Base-by-base conservation (phyloP, 2,329 filamentous ascomycete species). In the Fusarium nelsonii region DNA sequence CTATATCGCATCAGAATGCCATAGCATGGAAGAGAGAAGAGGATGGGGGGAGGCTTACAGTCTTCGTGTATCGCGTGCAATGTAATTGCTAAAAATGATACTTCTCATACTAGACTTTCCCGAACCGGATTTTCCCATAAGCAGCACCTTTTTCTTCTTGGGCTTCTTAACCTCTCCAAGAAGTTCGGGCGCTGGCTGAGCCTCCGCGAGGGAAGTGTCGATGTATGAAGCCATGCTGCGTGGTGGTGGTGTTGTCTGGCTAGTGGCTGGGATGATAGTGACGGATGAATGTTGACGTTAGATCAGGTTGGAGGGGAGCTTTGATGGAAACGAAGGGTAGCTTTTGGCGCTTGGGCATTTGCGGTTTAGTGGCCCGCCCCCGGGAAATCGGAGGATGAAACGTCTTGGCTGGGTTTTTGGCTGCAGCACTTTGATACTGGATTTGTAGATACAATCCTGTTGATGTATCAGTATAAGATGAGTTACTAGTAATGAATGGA, bases 41-140 rank as follows among this genome's bases (percentile, higher is more conserved):
- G 2, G 3, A 10, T 20, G 10, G 18, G 15, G 44, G 16, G 10
- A n/a, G 4, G 49, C 85, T 78, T 75, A 87, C 85, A 99, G 84
- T 61, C 96, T 86, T 39, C 96, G 88, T 8, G 97, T 97, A 80
- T 99, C 96, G 77, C 97, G 94, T 58, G 96, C 96, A 70, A 98
- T 94, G 79, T 97, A 98, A 81, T 98, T 98, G 84, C 93, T 97
- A 82, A 99, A 99, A 79, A 99, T 97, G 77, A 99, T 98, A 76
- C 92, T 96, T 69, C 96, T 89, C 96, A 99, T 99, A 58, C 94
- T 97, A 41, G 94, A 97, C 82, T 99, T 99, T 57, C 96, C 96
- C 0, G 95, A 97, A 56, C 96, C 96, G 68, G 93, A 97, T 84
- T 97, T 97, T 73, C 96, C 96, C 96, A 94, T 94, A 66, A 94